Evolutionary conservation across 257 asterid species (phyloP).

Genomic region (Ophiorrhiza pumila): DNA sequence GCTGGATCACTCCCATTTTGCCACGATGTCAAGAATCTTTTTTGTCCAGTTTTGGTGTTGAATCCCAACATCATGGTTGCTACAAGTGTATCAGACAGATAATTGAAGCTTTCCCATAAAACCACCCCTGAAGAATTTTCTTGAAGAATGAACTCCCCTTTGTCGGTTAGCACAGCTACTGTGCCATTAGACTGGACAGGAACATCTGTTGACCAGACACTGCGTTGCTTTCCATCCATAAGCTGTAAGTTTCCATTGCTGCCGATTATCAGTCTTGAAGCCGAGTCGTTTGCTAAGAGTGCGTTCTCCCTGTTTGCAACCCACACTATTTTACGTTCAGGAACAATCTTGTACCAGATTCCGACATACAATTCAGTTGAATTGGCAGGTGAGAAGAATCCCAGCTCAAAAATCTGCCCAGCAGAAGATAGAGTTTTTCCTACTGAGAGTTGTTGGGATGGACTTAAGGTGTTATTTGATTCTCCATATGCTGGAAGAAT

Average conservation of each 20-base stretch:
- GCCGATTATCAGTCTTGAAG: constrained; percentile 17
- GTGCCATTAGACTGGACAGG: constrained; percentile 14
- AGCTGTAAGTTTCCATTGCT: constrained; percentile 19
- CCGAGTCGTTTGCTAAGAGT: constrained; percentile 12
- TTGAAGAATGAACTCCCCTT: constrained; percentile 25
- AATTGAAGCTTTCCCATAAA: constrained; percentile 22
- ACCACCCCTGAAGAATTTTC: constrained; percentile 15
- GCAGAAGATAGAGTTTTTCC: constrained; percentile 44
- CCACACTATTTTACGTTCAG: constrained; percentile 20
- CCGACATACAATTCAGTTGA: constrained; percentile 50
- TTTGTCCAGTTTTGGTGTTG: constrained; percentile 12
- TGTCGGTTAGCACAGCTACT: constrained; percentile 22
- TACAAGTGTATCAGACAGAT: constrained; percentile 21
- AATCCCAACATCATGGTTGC: constrained; percentile 23
- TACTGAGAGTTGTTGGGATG: constrained; percentile 29
- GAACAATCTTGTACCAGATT: constrained; percentile 54
- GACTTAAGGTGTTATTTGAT: constrained; percentile 40
- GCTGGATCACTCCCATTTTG: constrained; percentile 26
- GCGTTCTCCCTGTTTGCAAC: constrained; percentile 27
- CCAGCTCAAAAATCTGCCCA: constrained; percentile 54
- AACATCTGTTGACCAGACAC: constrained; percentile 24
- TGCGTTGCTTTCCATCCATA: constrained; percentile 22
- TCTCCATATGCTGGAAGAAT: not conserved
- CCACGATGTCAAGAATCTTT: constrained; percentile 21
- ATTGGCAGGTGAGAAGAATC: constrained; percentile 48